Conservation (phyloP, 257 asterid genomes). For the Galeopsis tetrahit region DNA sequence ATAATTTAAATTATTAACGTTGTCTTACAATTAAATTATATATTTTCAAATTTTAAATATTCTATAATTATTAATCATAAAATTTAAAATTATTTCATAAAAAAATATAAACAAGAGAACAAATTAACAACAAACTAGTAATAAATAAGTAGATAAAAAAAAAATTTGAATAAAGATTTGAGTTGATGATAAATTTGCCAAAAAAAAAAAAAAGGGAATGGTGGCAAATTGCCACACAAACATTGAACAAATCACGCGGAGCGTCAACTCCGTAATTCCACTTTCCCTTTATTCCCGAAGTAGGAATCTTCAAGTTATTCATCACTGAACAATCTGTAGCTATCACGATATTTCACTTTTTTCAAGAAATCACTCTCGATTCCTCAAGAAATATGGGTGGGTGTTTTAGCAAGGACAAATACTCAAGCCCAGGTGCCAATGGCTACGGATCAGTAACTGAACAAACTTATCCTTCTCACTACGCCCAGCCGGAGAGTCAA, state of each 20-base stretch:
- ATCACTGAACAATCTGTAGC: conserved; percentile 10
- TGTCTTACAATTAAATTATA: too few species aligned
- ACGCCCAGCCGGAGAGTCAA: conserved; percentile 30
- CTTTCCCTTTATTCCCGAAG: background rate
- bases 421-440: conserved; percentile 40
- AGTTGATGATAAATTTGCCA: too few species aligned
- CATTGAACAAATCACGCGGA: background rate
- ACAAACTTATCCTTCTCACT: conserved; percentile 35
- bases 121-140: too few species aligned
- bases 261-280: background rate
- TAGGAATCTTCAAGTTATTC: conserved; percentile 2
- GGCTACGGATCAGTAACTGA: conserved; percentile 46
- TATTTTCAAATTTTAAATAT: too few species aligned
- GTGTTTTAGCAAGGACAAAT: conserved; percentile 56
- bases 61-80: too few species aligned
- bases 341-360: conserved; percentile 6
- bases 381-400: conserved; percentile 53
- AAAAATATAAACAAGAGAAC: too few species aligned
- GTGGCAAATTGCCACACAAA: too few species aligned
- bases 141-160: too few species aligned
- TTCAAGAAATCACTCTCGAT: conserved; percentile 37
- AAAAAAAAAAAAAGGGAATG: too few species aligned
- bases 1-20: too few species aligned
- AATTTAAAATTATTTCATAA: too few species aligned
- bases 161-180: too few species aligned